A percentile compares a stretch with the other conserved stretches of the same genome.
phyloP scores from a whole-genome alignment of 768 basidiomycete genomes.

The Lactifluus hygrophoroides region DNA sequence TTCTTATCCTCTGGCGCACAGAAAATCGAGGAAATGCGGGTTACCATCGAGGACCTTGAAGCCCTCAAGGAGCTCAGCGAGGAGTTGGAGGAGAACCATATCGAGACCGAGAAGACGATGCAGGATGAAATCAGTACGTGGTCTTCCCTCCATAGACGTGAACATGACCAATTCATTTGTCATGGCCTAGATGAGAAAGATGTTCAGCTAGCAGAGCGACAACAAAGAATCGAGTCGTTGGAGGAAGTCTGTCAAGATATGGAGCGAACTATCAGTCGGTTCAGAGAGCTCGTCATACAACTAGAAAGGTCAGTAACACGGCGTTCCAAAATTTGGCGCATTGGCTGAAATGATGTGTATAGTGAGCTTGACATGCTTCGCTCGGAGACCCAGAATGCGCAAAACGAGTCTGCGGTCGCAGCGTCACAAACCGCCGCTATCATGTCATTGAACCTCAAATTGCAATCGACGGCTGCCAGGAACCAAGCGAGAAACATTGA shows the following conservation, averaged over 20 bases:
- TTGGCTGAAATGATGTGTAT: not conserved
- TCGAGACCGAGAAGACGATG: conserved; percentile 86
- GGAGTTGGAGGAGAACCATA: conserved; percentile 93
- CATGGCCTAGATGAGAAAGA: conserved; percentile 55
- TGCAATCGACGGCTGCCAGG: conserved; percentile 87
- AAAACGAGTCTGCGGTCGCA: conserved; percentile 73
- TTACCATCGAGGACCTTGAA: conserved; percentile 93
- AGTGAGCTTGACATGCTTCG: conserved; percentile 85
- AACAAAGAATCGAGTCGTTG: conserved; percentile 52
- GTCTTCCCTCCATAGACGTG: not conserved
- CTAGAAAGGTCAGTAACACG: conserved; percentile 57
- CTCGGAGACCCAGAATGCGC: conserved; percentile 75
- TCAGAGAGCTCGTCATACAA: conserved; percentile 83
- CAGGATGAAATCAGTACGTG: conserved; percentile 79
- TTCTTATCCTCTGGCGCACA: conserved; percentile 25
- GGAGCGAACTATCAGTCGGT: conserved; percentile 82
- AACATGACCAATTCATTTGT: not conserved
- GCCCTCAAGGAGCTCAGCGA: conserved; percentile 93
- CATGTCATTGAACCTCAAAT: conserved; percentile 89
- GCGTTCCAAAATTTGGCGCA: not conserved
- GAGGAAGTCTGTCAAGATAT: conserved; percentile 80
- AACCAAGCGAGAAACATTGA: conserved; percentile 87
- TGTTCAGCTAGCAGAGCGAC: conserved; percentile 55
- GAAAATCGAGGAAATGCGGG: conserved; percentile 98
- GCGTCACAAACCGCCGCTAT: conserved; percentile 86